Evolutionary conservation across 768 basidiomycete genomes (phyloP), one percentile per base, ranked within the genome.

Genomic region (Zangia roseola): DNA sequence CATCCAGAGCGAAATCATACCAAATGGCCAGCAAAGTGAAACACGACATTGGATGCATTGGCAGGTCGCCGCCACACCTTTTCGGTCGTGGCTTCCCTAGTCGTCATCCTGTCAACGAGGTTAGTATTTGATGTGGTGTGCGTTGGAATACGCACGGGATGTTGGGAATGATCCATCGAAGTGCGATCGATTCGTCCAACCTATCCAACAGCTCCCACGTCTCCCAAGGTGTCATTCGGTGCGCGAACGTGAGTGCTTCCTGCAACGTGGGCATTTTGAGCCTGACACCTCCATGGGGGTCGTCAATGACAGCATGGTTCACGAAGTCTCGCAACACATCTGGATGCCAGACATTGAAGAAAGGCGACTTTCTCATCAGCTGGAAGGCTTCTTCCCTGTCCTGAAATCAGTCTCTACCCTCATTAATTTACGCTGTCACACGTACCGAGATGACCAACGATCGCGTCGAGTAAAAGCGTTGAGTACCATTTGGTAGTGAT

Each of bases 281-380:
- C 36, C 63, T 72, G 10, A 82, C 74, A 1, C 71, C 67, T 0
- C 76, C 74, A 14, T 59, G 60, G 4, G 56, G 38, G 19, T 64
- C 56, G 40, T 71, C 66, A 3, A 54, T 51, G 6, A 86, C 68
- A 4, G 75, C 88, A 50, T 80, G 74, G 24, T 84, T 75, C 47
- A 88, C 68, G 59, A 91, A 91, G 17, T 72, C 47, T 33, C 72
- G 67, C 23, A 92, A 71, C 5, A 79, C 81, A 0, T 72, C 76
- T 0, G 81, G 79, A 60, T 91, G 74, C 91, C 90, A 92, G 2
- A 74, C 68, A 3, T 59, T 55, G 64, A 92, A 94, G 74, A 91
- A 92, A 0, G 83, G 76, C 25, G 71, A 78, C 44, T 71, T 65
- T 43, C 61, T 52, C 59, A 91, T 78, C 7, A 66, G 55, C 9